Base-by-base conservation (phyloP, 768 basidiomycete species). In the Naganishia vishniacii region DNA sequence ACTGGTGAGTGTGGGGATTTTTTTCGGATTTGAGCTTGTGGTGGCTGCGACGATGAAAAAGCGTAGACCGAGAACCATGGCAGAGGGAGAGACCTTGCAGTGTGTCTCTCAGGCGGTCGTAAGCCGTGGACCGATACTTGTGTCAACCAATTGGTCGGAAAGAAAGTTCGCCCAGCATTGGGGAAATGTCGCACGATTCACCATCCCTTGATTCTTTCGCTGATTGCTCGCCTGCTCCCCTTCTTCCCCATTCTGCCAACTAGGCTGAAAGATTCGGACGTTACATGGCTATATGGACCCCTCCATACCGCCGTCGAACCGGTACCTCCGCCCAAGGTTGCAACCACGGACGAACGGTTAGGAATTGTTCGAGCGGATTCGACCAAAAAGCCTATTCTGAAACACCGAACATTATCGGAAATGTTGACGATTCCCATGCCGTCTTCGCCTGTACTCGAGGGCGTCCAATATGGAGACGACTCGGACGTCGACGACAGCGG, bases 251-350 rank as follows among this genome's bases (percentile, higher is more conserved):
- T 11, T 5, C 46, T 16, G 42, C 23, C 56, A 9, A 20, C 3
- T 80, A 98, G 94, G 94, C 85, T 99, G 71, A 99, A 99, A 78
- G 94, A 99, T 78, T 92, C 89, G 6, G 94, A 99, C 76, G 94
- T 98, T 42, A 99, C 95, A 1, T 99, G 94, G 94, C 84, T 99
- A 0, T 98, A 99, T 72, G 94, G 94, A 0, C 94, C 94, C 23
- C 81, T 99, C 0, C 94, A 99, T 77, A 90, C 91, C 0, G 91
- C 90, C n/a, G 85, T 86, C 47, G 90, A 91, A 69, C 88, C 87
- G 79, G 81, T 85, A 3, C 87, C 86, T 3, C 84, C 85, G 0
- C 83, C 85, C 1, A 85, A 84, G 73, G 82, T 76, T 12, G 73
- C 80, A 26, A 78, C 79, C 9, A 77, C 81, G 62, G 81, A 79